A percentile compares a stretch with the other conserved stretches of the same genome.
Evolutionary conservation across 73 alveolate genomes (phyloP).

Genomic region (Paramecium sonneborni): DNA sequence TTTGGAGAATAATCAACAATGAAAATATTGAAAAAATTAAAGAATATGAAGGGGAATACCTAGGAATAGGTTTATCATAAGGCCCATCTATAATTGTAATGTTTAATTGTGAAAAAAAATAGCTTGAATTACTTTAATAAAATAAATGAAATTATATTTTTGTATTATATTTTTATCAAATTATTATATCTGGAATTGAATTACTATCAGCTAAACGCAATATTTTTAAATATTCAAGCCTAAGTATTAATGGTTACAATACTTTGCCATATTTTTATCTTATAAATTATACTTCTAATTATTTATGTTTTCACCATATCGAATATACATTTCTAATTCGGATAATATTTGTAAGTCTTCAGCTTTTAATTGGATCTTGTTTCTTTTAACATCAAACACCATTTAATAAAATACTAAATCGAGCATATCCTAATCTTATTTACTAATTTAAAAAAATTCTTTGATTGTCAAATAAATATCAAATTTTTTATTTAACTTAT

Average conservation of each 20-base stretch:
- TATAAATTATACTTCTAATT: not conserved
- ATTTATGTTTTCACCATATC: not conserved
- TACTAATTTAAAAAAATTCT: not conserved
- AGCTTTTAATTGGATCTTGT: not conserved
- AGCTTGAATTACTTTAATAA: not conserved
- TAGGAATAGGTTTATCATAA: not conserved
- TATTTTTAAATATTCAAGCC: not conserved
- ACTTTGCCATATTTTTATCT: not conserved
- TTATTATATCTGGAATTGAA: not conserved
- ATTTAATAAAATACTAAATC: not conserved
- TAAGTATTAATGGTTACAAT: not conserved
- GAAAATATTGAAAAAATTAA: not conserved
- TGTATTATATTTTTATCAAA: not conserved
- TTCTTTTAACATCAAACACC: not conserved
- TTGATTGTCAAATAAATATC: not conserved
- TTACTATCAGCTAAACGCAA: not conserved
- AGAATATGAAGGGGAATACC: not conserved
- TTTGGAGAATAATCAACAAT: not conserved
- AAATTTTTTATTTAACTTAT: not conserved
- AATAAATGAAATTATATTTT: not conserved
- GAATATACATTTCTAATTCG: not conserved
- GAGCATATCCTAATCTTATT: not conserved
- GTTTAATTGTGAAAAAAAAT: not conserved
- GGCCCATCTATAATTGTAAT: not conserved
- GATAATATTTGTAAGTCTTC: not conserved